Conservation (phyloP, 2,329 filamentous ascomycete species). For the Camillea tinctor region DNA sequence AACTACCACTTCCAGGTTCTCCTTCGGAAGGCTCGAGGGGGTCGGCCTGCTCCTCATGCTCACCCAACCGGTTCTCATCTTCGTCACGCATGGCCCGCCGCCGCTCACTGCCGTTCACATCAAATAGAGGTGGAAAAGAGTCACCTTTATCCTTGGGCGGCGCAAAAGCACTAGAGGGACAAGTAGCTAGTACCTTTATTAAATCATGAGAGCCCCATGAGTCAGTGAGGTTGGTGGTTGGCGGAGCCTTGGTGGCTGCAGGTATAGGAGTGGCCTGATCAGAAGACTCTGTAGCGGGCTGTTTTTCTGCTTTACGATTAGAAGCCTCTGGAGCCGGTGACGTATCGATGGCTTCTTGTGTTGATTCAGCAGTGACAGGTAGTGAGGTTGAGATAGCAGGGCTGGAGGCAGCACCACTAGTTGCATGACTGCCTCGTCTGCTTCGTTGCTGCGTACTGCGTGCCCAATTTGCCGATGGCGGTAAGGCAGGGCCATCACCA, state of each 20-base stretch:
- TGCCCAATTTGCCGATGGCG: constrained; percentile 93
- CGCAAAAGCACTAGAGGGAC: constrained; percentile 40
- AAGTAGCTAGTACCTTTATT: constrained; percentile 23
- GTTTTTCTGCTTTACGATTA: constrained; percentile 29
- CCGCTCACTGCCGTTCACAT: constrained; percentile 77
- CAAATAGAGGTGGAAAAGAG: constrained; percentile 73
- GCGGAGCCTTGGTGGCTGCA: constrained; percentile 1
- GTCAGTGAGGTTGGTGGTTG: constrained; percentile 10
- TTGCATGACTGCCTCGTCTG: constrained; percentile 74
- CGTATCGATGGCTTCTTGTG: constrained; percentile 42
- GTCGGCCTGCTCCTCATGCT: constrained; percentile 49
- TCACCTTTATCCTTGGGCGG: constrained; percentile 21
- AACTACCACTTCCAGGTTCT: constrained; percentile 75
- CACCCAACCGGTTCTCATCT: constrained; percentile 53
- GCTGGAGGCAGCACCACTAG: constrained; percentile 78
- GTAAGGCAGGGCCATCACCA: constrained; percentile 85
- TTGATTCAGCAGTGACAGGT: constrained; percentile 51
- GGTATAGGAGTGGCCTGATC: constrained; percentile 6
- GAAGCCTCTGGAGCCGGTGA: constrained; percentile 31
- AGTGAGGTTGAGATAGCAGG: constrained; percentile 67
- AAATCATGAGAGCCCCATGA: constrained; percentile 24
- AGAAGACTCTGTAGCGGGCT: constrained; percentile 17
- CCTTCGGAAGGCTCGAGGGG: constrained; percentile 60
- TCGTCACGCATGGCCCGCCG: constrained; percentile 75
- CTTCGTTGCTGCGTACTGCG: constrained; percentile 64